Percentiles rank a stretch among this genome's conserved stretches.
phyloP scores from a whole-genome alignment of 371 early-diverging fungal species.

The Lichtheimia ramosa region DNA sequence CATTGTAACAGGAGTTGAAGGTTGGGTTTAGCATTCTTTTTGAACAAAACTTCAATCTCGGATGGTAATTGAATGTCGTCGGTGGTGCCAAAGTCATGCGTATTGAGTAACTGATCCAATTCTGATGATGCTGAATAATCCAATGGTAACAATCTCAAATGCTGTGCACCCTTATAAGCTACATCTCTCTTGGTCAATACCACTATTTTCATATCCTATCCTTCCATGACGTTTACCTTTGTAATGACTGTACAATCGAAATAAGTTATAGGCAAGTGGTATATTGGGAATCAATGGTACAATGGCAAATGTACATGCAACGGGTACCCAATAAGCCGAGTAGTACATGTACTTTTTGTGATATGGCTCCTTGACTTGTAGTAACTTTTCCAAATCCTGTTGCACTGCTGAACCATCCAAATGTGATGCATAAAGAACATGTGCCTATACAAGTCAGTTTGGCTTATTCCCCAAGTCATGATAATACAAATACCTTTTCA shows the following conservation, averaged over 20 bases:
- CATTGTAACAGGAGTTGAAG: conserved; percentile 19
- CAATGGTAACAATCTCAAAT: conserved; percentile 27
- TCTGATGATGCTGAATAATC: conserved; percentile 25
- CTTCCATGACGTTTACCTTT: conserved; percentile 41
- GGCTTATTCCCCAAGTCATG: not conserved
- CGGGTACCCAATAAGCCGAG: conserved; percentile 70
- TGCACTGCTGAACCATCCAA: conserved; percentile 35
- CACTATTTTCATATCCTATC: not conserved
- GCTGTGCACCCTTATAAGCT: conserved; percentile 69
- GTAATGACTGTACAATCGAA: conserved; percentile 81
- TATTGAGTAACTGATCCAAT: conserved; percentile 28
- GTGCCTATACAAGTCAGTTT: conserved; percentile 30
- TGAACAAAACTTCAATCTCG: conserved; percentile 17
- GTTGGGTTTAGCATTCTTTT: conserved; percentile 19
- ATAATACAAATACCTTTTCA: conserved; percentile 36
- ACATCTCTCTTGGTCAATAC: not conserved
- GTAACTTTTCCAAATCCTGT: conserved; percentile 46
- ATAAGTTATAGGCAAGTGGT: conserved; percentile 80
- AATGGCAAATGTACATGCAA: conserved; percentile 69
- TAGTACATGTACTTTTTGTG: conserved; percentile 74
- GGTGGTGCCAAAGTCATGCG: not conserved
- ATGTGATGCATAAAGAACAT: conserved; percentile 44
- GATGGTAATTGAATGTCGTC: conserved; percentile 42
- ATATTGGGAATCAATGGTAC: conserved; percentile 84
- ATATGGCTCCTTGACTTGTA: conserved; percentile 58